Base-by-base conservation (phyloP, 345 rosid species). In the Pelargonium nanum region DNA sequence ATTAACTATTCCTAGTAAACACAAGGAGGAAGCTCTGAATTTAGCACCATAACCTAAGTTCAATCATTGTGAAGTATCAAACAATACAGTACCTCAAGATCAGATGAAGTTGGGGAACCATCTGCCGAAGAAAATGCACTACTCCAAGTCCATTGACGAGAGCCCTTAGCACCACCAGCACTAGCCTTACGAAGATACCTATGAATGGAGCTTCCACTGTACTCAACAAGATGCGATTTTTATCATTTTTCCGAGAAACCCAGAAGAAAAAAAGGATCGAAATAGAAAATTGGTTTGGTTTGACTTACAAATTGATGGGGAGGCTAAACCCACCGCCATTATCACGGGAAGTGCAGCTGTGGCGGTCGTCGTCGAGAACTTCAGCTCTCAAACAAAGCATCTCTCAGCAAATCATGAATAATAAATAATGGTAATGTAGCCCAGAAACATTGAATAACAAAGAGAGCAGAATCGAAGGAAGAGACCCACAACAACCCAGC, bases 371-470 rank as follows among this genome's bases (percentile, higher is more conserved):
- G 30, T 73, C 83, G 21, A 78, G 72, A 61, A 79, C 75, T 75
- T 71, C 87, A 0, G 85, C 68, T 72, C 79, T 80, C 56, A 80
- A 70, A 68, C 90, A 82, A 68, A 82, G 78, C 90, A 85, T 85
- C 15, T 65, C 68, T 57, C 26, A 45, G 22, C n/a, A 26, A 40
- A 40, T 2, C 48, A 40, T 40, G 15, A 40, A 40, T 40, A n/a
- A n/a, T 30, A 40, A 40, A 40, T 6, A 40, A 40, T 7, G 48
- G 48, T 9, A 40, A 40, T 7, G 48, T 6, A 12, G 48, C 16
- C 15, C 10, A 9, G 1, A 17, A 10, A 0, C 15, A 40, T 40
- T 12, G 48, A 40, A 12, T 6, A 40, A 40, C 13, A 8, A 8
- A 40, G 16, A 40, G 17, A 12, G 17, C 48, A 40, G 48, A 40